Conservation (phyloP, 2,329 filamentous ascomycete genomes). For the Trichoderma arundinaceum region DNA sequence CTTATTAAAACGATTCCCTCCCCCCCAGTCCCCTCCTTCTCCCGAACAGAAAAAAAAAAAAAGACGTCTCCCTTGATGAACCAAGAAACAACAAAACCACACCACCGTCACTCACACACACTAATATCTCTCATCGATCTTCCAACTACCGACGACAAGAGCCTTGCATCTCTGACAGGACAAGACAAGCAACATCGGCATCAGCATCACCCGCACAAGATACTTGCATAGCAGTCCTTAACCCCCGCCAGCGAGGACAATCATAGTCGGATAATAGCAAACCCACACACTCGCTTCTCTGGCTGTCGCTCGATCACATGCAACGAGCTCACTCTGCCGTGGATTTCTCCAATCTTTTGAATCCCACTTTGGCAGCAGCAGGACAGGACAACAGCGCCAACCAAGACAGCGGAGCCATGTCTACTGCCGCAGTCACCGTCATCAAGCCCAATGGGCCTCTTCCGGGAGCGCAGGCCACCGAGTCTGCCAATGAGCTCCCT, state of each 20-base stretch:
- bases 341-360: constrained; percentile 78
- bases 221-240: neutral
- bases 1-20: constrained; percentile 40
- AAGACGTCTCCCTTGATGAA: constrained; percentile 29
- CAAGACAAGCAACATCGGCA: constrained; percentile 2
- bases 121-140: constrained; percentile 13
- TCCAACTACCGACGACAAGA: constrained; percentile 22
- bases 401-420: constrained; percentile 53
- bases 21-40: constrained; percentile 36
- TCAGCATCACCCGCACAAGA: neutral
- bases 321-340: constrained; percentile 74
- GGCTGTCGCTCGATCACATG: constrained; percentile 63
- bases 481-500: constrained; percentile 73
- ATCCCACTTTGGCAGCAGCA: constrained; percentile 52
- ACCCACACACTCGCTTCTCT: constrained; percentile 16
- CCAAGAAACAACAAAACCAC: constrained; percentile 14
- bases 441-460: constrained; percentile 68
- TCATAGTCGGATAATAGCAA: neutral
- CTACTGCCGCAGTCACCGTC: constrained; percentile 57
- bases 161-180: neutral
- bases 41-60: constrained; percentile 33
- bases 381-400: constrained; percentile 40
- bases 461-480: constrained; percentile 64
- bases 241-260: constrained; percentile 8
- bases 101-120: constrained; percentile 6